Base-by-base conservation (phyloP, 345 rosid genomes). In the Syzygium jambos region DNA sequence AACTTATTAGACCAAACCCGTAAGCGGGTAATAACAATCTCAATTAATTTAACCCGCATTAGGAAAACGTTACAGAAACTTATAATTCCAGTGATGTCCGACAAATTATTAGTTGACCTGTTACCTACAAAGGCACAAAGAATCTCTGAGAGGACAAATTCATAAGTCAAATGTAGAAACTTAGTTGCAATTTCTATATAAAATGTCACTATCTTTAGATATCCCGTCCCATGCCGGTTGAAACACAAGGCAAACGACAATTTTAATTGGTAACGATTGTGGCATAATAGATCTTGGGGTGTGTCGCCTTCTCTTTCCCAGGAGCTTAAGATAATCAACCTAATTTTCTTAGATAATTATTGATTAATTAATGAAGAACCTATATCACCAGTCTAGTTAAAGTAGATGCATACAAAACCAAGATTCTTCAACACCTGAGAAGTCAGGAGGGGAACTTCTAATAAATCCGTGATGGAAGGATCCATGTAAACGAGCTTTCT, bases 401-500 rank as follows among this genome's bases (percentile, higher is more conserved):
- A 41, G 43, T 16, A 59, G 22, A 51, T n/a, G 49, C 68, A 21
- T 11, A 17, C 29, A 25, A n/a, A 68, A 21, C 38, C 12, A 4
- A 19, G 22, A 65, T 16, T 30, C 52, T 21, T 63, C 80, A 68
- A 34, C 17, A 85, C 87, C 85, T 88, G 85, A 25, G 56, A 63
- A 25, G 87, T 85, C 29, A 88, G 83, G 46, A 82, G 41, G 34
- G 86, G 90, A 41, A 86, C 25, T 27, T 88, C 86, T 3, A 82
- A 25, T 5, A 86, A 27, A 30, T 65, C 51, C 65, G 12, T 34
- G 12, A 57, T 65, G 63, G 27, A 51, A 34, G 88, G 88, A 52
- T 86, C 87, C 22, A 49, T 65, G 56, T 63, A 86, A 53, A 88
- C 52, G 22, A 84, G 88, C 41, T 88, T 88, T 57, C 85, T 51